phyloP scores from a whole-genome alignment of 2,329 filamentous ascomycete genomes.

The Dothideomycetidae sp. region DNA sequence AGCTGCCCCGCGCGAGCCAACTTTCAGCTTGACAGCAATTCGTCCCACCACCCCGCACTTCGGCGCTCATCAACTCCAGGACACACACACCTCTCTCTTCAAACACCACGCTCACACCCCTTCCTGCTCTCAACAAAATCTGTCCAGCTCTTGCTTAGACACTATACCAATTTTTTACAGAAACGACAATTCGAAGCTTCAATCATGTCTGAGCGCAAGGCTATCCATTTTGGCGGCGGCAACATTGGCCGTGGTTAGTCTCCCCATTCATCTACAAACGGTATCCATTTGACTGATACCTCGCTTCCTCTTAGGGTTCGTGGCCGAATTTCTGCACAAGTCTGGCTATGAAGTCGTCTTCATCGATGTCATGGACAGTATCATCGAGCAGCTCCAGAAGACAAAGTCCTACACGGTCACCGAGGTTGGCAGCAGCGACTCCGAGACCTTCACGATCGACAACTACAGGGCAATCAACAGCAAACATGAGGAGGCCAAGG shows the following conservation, averaged over 20 bases:
- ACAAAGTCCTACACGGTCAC: constrained; percentile 76
- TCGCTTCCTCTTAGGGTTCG: constrained; percentile 44
- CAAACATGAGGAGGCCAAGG: constrained; percentile 64
- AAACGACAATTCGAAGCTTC: too few species aligned
- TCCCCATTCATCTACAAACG: background rate
- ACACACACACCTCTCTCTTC: too few species aligned
- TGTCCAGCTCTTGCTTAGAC: too few species aligned
- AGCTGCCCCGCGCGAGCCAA: too few species aligned
- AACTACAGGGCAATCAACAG: constrained; percentile 98
- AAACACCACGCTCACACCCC: too few species aligned
- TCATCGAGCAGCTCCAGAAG: constrained; percentile 68
- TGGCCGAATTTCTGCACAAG: constrained; percentile 84
- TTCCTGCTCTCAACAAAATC: too few species aligned
- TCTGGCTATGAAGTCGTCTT: constrained; percentile 95
- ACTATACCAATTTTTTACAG: constrained; percentile 1
- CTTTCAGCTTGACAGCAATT: too few species aligned
- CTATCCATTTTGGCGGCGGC: constrained; percentile 39
- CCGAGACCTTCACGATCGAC: constrained; percentile 67
- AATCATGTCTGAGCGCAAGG: constrained; percentile 29
- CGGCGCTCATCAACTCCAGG: too few species aligned
- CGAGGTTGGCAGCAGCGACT: constrained; percentile 76
- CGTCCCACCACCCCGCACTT: too few species aligned
- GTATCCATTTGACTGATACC: background rate
- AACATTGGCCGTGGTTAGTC: constrained; percentile 36
- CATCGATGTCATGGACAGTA: constrained; percentile 74